Evolutionary conservation across 495 filamentous ascomycete genomes (phyloP).

Genomic region (Hyaloscypha bicolor): DNA sequence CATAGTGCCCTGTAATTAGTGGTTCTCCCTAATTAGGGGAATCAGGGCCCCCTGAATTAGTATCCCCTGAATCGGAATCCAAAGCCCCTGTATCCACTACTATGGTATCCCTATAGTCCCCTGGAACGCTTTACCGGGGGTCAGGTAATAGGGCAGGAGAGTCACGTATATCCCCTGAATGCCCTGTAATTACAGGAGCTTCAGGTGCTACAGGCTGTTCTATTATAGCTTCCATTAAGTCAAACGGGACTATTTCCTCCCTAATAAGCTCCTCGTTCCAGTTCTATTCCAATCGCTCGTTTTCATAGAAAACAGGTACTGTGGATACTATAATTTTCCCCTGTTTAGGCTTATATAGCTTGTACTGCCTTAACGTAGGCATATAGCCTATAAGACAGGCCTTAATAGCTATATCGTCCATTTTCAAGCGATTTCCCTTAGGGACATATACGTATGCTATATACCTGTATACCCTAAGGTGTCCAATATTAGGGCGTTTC

Average conservation of each 20-base stretch:
- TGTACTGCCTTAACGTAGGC: too few species aligned
- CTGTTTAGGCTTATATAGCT: too few species aligned
- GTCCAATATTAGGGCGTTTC: background rate
- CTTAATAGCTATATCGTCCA: background rate
- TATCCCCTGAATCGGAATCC: too few species aligned
- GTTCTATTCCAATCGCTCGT: background rate
- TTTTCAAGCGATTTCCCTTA: background rate
- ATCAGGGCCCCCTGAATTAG: too few species aligned
- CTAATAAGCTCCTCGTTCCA: background rate
- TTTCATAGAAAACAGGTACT: background rate
- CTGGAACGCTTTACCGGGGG: background rate
- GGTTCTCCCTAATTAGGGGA: too few species aligned
- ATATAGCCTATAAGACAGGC: too few species aligned
- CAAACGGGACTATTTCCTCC: background rate
- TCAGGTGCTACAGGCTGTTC: too few species aligned
- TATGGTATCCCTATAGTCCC: background rate
- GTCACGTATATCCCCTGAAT: background rate
- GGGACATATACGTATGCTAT: background rate
- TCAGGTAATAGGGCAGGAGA: background rate
- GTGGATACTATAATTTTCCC: constrained; percentile 5
- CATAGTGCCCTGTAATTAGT: too few species aligned
- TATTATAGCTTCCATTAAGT: background rate
- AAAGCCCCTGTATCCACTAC: background rate
- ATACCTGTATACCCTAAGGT: background rate
- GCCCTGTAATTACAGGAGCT: background rate